Base-by-base conservation (phyloP, 495 filamentous ascomycete species). In the Friedmanniomyces endolithicus region DNA sequence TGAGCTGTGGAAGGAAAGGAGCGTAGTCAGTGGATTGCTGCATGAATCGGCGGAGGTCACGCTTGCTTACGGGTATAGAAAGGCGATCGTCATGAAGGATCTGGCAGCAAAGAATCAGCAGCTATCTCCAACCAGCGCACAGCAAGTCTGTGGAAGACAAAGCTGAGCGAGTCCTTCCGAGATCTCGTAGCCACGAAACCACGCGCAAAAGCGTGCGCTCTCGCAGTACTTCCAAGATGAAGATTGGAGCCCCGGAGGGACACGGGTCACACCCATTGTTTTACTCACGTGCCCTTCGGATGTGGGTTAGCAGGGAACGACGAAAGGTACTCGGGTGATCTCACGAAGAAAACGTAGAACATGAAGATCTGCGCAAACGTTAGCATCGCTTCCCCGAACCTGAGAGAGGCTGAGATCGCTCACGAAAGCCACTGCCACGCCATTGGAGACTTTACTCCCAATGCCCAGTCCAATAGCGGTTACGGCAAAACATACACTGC, bases 391-490 rank as follows among this genome's bases (percentile, higher is more conserved):
- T n/a, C 17, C 6, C 16, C 37, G 17, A 6, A 16, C 37, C 4
- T 14, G 37, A n/a, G 37, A 3, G 37, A n/a, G 2, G 37, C 17
- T 3, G 37, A 19, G 14, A 41, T 31, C 9, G 17, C 37, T 41
- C 16, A 41, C 37, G 62, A 66, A 68, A 4, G 65, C 69, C 22
- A 71, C 65, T 2, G 63, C 53, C 11, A 57, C 45, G 23, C 60
- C 64, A 16, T 59, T 57, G 8, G 60, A 47, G 33, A 64, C 64
- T 76, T 71, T 0, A 68, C 63, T 47, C 69, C 75, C 0, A 68
- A 62, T 3, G 82, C 65, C 7, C 78, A 62, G 49, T 78, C 67
- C 0, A n/a, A 27, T 27, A 12, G 64, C 51, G 33, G 63, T 65
- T 11, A 63, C 41, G n/a, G 60, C 50, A 48, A 60, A 67, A 50